Conservation (phyloP, 495 filamentous ascomycete species). For the Copromyces sp. region DNA sequence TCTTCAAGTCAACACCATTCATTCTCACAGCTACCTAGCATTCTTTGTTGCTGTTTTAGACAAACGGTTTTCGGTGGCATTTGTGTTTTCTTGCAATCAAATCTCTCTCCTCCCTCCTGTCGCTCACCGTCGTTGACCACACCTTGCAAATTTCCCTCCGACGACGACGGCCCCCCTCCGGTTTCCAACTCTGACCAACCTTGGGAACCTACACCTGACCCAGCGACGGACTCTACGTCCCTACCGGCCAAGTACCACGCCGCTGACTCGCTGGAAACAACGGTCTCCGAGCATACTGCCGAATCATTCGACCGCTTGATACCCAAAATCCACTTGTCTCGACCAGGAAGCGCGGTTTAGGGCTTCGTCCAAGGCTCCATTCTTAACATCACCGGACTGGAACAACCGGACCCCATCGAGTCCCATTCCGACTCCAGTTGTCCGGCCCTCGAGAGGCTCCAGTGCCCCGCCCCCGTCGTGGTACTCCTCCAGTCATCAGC, state of each 20-base stretch:
- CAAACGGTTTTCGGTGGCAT: not conserved
- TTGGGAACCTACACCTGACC: not conserved
- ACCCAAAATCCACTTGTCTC: not conserved
- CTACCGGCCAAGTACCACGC: not conserved
- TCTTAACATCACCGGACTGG: not conserved
- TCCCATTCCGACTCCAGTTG: not conserved
- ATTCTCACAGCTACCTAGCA: not conserved
- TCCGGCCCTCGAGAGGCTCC: not conserved
- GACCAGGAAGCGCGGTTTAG: not conserved
- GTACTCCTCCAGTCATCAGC: not conserved
- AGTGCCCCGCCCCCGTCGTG: not conserved
- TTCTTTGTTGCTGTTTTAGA: not conserved
- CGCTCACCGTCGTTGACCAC: not conserved
- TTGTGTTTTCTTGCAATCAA: not conserved
- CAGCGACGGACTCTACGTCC: not conserved
- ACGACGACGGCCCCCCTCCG: not conserved
- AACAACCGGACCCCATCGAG: not conserved
- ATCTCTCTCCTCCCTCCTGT: not conserved
- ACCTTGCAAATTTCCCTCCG: not conserved
- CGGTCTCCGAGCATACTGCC: not conserved
- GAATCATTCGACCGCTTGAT: not conserved
- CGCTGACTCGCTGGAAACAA: not conserved
- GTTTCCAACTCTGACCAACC: not conserved
- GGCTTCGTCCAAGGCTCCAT: not conserved
- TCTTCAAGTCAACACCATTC: not conserved